Evolutionary conservation across 2,329 filamentous ascomycete genomes (phyloP), one percentile per base, ranked within the genome.

Genomic region (Diaporthe humulicola): DNA sequence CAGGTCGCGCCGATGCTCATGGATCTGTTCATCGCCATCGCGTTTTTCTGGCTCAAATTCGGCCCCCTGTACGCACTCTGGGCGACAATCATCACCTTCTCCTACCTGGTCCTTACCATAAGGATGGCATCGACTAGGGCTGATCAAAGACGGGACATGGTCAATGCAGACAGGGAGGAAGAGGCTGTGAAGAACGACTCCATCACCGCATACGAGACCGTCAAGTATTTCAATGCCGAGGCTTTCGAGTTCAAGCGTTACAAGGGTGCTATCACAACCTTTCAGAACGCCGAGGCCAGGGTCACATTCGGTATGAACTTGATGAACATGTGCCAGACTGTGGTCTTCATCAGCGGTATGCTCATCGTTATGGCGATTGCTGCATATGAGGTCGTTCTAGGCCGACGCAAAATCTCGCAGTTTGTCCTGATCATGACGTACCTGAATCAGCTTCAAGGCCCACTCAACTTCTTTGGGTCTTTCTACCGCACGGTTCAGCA

Each of bases 111-210:
- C 84, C 91, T 98, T 81, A 99, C 97, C 9, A 95, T 99, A 79
- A 94, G 96, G 77, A 95, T 99, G 93, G 96, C 97, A 22, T 94
- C 96, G 76, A 98, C 95, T 87, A 91, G 97, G 79, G 95, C 96
- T 9, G 95, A 98, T 80, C 95, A 98, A 80, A 92, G 97, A 79
- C 91, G 97, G 76, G 91, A 96, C 81, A 98, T 98, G 93, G 96
- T 96, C 69, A 98, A 98, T 82, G 95, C 95, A 19, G 95, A 97
- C 78, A 91, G 97, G 77, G 95, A 98, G 84, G 95, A 98, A 84
- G 96, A 98, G 84, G 97, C 97, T 9, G 95, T 98, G 79, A 98
- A 98, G 85, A 98, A 98, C 82, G 97, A 99, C 83, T 98, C 97
- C 0, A 97, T 99, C 87, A 95, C 97, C 76, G 98, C 95, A n/a